Evolutionary conservation across 192 early-diverging fungal genomes (phyloP).

Genomic region (Coemansia sp.): DNA sequence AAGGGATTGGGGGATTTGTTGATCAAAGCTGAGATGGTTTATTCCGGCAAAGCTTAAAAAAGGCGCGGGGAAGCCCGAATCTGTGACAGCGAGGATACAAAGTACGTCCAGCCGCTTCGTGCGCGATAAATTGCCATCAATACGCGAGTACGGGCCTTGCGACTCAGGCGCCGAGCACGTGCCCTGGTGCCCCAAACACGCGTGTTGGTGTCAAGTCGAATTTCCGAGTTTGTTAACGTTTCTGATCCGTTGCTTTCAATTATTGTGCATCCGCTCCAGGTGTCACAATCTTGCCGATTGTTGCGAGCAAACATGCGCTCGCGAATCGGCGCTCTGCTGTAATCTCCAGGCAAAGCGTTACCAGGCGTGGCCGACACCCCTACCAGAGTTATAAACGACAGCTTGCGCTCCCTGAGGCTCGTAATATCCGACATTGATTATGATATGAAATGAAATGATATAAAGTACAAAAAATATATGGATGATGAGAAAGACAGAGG

Average conservation of each 20-base stretch:
- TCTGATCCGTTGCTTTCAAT: neutral
- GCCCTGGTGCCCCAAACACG: slow-evolving; percentile 1
- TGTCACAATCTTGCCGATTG: neutral
- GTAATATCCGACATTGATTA: neutral
- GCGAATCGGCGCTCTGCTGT: neutral
- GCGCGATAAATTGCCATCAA: slow-evolving; percentile 3
- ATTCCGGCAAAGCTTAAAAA: neutral
- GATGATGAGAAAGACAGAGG: neutral
- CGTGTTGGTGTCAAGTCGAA: too few species aligned
- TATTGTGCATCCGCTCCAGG: neutral
- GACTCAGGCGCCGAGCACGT: slow-evolving; percentile 12
- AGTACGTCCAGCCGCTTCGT: slow-evolving; percentile 12
- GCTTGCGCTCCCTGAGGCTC: neutral
- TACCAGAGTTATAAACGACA: neutral
- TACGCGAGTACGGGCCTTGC: slow-evolving; percentile 10
- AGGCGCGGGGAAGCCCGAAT: neutral
- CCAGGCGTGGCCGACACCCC: neutral
- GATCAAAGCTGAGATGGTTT: too few species aligned
- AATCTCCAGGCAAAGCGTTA: neutral
- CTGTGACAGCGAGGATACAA: slow-evolving; percentile 8
- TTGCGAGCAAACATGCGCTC: neutral
- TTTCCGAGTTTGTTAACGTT: too few species aligned
- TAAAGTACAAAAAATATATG: neutral
- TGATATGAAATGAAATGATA: neutral
- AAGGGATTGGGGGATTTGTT: too few species aligned